These are phyloP conservation scores for Kluyveromyces wickerhamii DNA, from an alignment of 805 yeast genomes.

Conservation along the genomic window DNA sequence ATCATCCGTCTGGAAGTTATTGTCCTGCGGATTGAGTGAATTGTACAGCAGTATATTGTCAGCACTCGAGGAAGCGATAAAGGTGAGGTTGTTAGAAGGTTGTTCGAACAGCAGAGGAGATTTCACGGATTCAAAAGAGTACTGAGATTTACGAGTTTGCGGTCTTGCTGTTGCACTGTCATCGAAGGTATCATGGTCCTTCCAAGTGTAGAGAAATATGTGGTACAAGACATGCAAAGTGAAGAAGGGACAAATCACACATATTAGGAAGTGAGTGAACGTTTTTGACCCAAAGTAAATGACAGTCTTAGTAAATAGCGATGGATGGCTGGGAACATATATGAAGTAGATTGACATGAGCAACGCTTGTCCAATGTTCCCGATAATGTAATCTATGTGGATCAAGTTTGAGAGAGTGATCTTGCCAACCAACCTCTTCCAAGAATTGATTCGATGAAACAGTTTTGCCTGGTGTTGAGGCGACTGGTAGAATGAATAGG, in stretches of 20 bases:
- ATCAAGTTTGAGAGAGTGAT: slow-evolving; percentile 11
- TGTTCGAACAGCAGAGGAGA: neutral
- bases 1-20: slow-evolving; percentile 3
- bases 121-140: slow-evolving; percentile 1
- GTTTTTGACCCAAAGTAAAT: slow-evolving; percentile 30
- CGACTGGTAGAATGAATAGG: slow-evolving; percentile 1
- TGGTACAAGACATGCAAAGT: slow-evolving; percentile 14
- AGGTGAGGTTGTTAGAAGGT: neutral
- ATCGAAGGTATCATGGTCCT: slow-evolving; percentile 9
- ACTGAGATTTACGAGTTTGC: neutral
- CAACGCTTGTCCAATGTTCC: slow-evolving; percentile 29
- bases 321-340: slow-evolving; percentile 32
- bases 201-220: slow-evolving; percentile 20
- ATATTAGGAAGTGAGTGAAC: slow-evolving; percentile 23
- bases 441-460: slow-evolving; percentile 10
- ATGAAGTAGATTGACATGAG: slow-evolving; percentile 35
- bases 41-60: slow-evolving; percentile 1
- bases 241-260: slow-evolving; percentile 28
- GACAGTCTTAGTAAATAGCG: slow-evolving; percentile 25
- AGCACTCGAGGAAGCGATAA: neutral
- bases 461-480: slow-evolving; percentile 5
- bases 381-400: slow-evolving; percentile 14
- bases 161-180: slow-evolving; percentile 5
- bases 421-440: slow-evolving; percentile 10
- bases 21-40: slow-evolving; percentile 4